A percentile compares a stretch with the other conserved stretches of the same genome.
Evolutionary conservation across 2,329 filamentous ascomycete species (phyloP).

Genomic region (Cordyceps farinosa): DNA sequence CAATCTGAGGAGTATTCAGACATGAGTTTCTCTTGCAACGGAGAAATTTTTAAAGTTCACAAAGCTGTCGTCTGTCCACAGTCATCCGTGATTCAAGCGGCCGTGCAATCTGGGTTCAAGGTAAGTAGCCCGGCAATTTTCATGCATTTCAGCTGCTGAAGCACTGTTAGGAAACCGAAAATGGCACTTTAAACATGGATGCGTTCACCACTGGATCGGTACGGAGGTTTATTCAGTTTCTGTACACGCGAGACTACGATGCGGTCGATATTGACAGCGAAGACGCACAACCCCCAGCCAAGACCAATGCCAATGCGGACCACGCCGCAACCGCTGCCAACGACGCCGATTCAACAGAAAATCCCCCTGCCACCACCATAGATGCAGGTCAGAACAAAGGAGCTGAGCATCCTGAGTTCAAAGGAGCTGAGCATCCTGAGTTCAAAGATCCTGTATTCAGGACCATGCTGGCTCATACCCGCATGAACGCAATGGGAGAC

Average conservation of each 20-base stretch:
- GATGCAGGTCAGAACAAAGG: too few species aligned
- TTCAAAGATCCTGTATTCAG: not conserved
- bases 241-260: not conserved
- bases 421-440: not conserved
- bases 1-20: not conserved
- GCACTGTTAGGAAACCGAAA: not conserved
- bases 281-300: not conserved
- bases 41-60: constrained; percentile 14
- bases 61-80: constrained; percentile 1
- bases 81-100: not conserved
- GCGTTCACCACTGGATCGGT: not conserved
- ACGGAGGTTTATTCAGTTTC: not conserved
- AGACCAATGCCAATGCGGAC: not conserved
- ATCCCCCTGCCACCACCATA: not conserved
- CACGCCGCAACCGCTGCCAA: rapidly evolving
- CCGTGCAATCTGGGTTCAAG: not conserved
- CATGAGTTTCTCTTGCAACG: not conserved
- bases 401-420: not conserved
- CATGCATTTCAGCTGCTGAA: not conserved
- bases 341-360: too few species aligned
- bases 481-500: constrained; percentile 2
- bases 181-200: not conserved
- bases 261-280: not conserved
- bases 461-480: not conserved
- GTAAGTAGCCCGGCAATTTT: not conserved